phyloP scores from a whole-genome alignment of 441 rosid genomes.

The Adansonia rubrostipa region DNA sequence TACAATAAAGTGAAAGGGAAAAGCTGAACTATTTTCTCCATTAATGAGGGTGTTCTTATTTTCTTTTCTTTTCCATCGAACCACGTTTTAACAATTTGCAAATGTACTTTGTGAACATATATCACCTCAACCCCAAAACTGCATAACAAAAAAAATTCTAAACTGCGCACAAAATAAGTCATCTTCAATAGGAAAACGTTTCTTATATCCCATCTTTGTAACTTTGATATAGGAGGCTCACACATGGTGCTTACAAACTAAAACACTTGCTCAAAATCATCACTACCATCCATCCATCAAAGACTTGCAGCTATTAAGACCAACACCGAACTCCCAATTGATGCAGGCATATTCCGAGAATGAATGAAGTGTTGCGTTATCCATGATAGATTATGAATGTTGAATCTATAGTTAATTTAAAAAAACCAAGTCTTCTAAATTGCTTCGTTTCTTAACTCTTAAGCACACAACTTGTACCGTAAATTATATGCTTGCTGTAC shows the following conservation, averaged over 20 bases:
- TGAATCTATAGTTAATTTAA: not conserved
- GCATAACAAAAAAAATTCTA: not conserved
- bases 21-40: not conserved
- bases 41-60: not conserved
- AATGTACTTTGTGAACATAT: no score
- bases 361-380: not conserved
- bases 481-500: not conserved
- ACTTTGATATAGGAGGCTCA: not conserved
- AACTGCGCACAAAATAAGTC: not conserved
- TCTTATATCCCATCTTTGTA: not conserved
- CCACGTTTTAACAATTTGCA: not conserved
- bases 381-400: not conserved
- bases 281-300: not conserved
- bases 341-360: no score
- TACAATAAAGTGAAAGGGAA: not conserved
- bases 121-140: not conserved
- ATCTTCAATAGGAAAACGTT: not conserved
- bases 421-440: conserved; percentile 8
- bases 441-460: not conserved
- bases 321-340: not conserved
- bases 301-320: not conserved
- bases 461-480: not conserved
- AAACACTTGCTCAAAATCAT: conserved; percentile 1
- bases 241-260: not conserved
- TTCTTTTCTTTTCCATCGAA: not conserved